Base-by-base conservation (phyloP, 352 stramenopile species). In the Aphanomyces euteiches region DNA sequence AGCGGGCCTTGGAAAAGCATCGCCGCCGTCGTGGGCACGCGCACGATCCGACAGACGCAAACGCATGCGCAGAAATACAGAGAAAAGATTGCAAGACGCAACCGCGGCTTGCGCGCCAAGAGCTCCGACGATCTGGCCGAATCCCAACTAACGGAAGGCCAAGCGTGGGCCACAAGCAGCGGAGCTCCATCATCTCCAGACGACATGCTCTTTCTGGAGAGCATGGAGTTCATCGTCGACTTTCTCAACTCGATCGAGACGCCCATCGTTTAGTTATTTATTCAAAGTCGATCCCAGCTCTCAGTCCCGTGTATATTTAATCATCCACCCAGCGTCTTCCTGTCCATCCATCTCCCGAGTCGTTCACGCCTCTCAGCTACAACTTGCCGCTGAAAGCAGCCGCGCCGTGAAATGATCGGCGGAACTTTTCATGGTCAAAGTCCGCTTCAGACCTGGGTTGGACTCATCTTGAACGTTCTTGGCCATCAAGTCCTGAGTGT, bases 61-160 rank as follows among this genome's bases (percentile, higher is more conserved):
- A 96, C 85, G n/a, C 94, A 98, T 70, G 92, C 92, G 3, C 92
- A 98, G 78, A 98, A 98, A 73, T 98, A 98, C 74, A 81, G 83
- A 57, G 79, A 90, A 73, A 90, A 90, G 74, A 83, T 87, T 56
- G 78, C 77, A 13, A 77, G 82, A 3, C 75, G 82, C 41, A 85
- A 83, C 54, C 76, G 75, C 8, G 81, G 77, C 10, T 64, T 82
- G 47, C 77, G 78, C 13, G 66, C 21, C 48, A 70, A 70, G 37
- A 28, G 47, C 4, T 17, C 50, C 4, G 64, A 70, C 64, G 64
- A 70, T 19, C 34, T 70, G 7, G 43, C 64, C 17, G 21, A 39
- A 21, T 54, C 64, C 19, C 60, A 47, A 45, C 39, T 61, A 37
- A 28, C 0, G 28, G 28, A 28, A 28, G 28, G 28, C 28, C 28